These are phyloP conservation scores for Eremochloa ophiuroides DNA, from an alignment of 176 grass and related monocot genomes.

Conservation along the genomic window DNA sequence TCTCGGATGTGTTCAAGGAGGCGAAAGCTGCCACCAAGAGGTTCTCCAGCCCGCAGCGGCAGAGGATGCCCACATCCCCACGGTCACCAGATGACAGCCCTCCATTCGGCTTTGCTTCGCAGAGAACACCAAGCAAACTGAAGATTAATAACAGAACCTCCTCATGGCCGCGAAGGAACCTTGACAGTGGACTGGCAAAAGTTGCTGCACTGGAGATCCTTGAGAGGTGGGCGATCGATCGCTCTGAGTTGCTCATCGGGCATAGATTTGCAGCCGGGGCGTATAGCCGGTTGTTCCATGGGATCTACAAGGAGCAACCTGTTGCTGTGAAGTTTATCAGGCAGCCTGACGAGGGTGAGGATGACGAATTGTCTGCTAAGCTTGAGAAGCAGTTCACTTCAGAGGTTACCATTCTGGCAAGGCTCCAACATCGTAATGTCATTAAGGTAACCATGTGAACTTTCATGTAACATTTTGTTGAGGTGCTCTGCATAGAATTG, in stretches of 20 bases:
- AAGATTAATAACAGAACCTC: conserved; percentile 26
- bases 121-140: conserved; percentile 6
- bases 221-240: conserved; percentile 65
- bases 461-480: background rate
- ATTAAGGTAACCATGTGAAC: conserved; percentile 57
- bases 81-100: conserved; percentile 26
- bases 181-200: conserved; percentile 36
- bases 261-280: conserved; percentile 76
- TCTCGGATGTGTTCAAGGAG: conserved; percentile 81
- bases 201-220: conserved; percentile 54
- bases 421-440: conserved; percentile 78
- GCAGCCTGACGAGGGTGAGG: conserved; percentile 79
- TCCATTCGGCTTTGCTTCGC: conserved; percentile 25
- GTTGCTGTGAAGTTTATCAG: conserved; percentile 94
- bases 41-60: conserved; percentile 79
- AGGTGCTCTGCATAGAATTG: background rate
- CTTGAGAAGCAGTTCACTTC: conserved; percentile 85
- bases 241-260: conserved; percentile 70
- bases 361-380: conserved; percentile 53
- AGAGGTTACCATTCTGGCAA: conserved; percentile 79
- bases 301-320: conserved; percentile 68
- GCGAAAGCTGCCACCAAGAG: conserved; percentile 64
- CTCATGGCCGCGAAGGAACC: conserved; percentile 50
- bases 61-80: conserved; percentile 36
- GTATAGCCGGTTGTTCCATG: conserved; percentile 80